Evolutionary conservation across 495 filamentous ascomycete species (phyloP).

Genomic region (Neurospora sublineolata): DNA sequence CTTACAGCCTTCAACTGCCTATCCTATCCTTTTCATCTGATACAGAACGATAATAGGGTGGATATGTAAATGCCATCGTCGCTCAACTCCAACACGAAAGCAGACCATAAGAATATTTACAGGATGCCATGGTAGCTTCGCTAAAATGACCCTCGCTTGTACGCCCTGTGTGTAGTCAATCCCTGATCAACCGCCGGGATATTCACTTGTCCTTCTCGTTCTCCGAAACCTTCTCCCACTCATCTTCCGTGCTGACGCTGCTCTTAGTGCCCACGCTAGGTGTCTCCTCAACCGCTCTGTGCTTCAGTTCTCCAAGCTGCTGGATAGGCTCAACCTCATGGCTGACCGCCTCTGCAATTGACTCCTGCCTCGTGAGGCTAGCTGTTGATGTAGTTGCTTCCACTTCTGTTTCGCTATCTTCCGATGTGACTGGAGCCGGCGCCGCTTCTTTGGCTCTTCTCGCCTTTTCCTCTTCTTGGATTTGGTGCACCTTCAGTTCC

Average conservation of each 20-base stretch:
- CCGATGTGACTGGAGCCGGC: constrained; percentile 13
- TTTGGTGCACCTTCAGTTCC: constrained; percentile 59
- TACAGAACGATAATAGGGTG: background rate
- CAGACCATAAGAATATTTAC: background rate
- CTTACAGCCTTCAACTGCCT: background rate
- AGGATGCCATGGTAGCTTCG: background rate
- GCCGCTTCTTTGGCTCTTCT: constrained; percentile 25
- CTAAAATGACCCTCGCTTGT: background rate
- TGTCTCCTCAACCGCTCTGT: constrained; percentile 13
- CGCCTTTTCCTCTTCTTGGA: constrained; percentile 50
- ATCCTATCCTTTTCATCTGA: background rate
- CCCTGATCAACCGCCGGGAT: background rate
- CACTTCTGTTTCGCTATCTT: constrained; percentile 42
- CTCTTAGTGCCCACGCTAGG: constrained; percentile 28
- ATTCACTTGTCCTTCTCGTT: constrained; percentile 39
- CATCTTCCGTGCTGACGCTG: constrained; percentile 44
- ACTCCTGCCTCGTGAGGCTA: constrained; percentile 12
- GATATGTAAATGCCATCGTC: background rate
- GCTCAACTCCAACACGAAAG: background rate
- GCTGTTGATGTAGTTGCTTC: constrained; percentile 27
- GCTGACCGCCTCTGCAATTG: constrained; percentile 15
- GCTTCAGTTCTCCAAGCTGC: constrained; percentile 30
- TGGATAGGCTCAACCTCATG: constrained; percentile 29
- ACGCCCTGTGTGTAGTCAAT: background rate
- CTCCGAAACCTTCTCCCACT: constrained; percentile 49